These are phyloP conservation scores for Myxozyma vanderwaltii DNA, from an alignment of 805 yeast species.

Conservation along the genomic window DNA sequence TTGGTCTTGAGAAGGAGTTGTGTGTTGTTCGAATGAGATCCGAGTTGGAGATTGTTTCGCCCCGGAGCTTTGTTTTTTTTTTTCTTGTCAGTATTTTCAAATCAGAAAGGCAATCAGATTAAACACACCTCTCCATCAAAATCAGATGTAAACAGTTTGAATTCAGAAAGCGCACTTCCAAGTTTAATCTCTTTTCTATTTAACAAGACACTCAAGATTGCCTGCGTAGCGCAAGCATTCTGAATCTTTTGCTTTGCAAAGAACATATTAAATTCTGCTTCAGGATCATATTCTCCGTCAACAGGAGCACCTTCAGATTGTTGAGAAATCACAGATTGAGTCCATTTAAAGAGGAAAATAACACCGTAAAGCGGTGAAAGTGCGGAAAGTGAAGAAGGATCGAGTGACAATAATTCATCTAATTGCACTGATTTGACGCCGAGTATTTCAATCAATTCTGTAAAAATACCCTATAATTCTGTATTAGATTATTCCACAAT, in stretches of 20 bases:
- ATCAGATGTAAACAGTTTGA: constrained; percentile 53
- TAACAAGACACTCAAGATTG: constrained; percentile 59
- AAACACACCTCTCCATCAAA: constrained; percentile 50
- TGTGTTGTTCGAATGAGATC: constrained; percentile 59
- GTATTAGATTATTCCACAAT: no score
- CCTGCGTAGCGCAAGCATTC: constrained; percentile 77
- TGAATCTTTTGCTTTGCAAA: constrained; percentile 66
- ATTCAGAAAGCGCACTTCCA: constrained; percentile 53
- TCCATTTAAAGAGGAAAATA: constrained; percentile 64
- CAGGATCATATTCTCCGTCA: constrained; percentile 50
- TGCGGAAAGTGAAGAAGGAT: constrained; percentile 46
- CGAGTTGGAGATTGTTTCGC: constrained; percentile 63
- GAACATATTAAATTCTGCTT: constrained; percentile 47
- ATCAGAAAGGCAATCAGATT: background rate
- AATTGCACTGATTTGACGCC: constrained; percentile 57
- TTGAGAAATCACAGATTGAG: constrained; percentile 42
- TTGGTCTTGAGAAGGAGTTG: constrained; percentile 62
- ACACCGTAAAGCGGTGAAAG: constrained; percentile 57
- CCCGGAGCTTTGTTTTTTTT: constrained; percentile 44
- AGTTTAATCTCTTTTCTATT: constrained; percentile 49
- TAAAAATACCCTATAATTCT: constrained; percentile 55
- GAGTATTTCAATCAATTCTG: constrained; percentile 60
- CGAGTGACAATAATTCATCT: constrained; percentile 59
- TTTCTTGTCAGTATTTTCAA: background rate
- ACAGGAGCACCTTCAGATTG: constrained; percentile 42